A percentile compares a stretch with the other conserved stretches of the same genome.
These are phyloP conservation scores for Cardamine resedifolia DNA, from an alignment of 345 rosid species.

Conservation along the genomic window DNA sequence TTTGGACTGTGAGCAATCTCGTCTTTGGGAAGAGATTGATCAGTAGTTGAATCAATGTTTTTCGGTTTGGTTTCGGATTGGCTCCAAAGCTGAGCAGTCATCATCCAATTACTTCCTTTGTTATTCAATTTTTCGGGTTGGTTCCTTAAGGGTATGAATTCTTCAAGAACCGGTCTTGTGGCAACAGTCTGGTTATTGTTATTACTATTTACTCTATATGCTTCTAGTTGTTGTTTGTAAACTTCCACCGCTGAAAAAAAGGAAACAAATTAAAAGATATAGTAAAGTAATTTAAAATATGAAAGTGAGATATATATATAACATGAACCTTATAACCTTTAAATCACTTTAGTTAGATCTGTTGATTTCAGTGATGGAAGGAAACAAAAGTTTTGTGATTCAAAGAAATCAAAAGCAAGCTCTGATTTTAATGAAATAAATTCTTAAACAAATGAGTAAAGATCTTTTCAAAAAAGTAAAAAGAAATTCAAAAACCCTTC, in stretches of 20 bases:
- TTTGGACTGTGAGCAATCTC: conserved; percentile 50
- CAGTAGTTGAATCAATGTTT: conserved; percentile 22
- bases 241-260: conserved; percentile 73
- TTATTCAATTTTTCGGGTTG: conserved; percentile 41
- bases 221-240: conserved; percentile 79
- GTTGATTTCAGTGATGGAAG: conserved; percentile 34
- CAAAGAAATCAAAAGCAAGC: conserved; percentile 38
- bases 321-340: conserved; percentile 33
- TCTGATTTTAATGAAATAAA: conserved; percentile 38
- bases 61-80: conserved; percentile 45
- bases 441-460: conserved; percentile 32
- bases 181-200: conserved; percentile 41
- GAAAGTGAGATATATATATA: conserved; percentile 16
- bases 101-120: conserved; percentile 86
- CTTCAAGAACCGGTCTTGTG: conserved; percentile 75
- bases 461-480: conserved; percentile 31
- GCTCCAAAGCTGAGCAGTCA: conserved; percentile 94
- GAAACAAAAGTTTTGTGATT: conserved; percentile 34
- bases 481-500: conserved; percentile 25
- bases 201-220: conserved; percentile 48
- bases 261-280: neutral
- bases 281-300: conserved; percentile 11
- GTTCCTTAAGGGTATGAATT: conserved; percentile 87
- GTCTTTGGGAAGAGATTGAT: conserved; percentile 33
- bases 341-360: conserved; percentile 26